phyloP scores from a whole-genome alignment of 2,329 filamentous ascomycete species.

The Apiospora rasikravindrae region DNA sequence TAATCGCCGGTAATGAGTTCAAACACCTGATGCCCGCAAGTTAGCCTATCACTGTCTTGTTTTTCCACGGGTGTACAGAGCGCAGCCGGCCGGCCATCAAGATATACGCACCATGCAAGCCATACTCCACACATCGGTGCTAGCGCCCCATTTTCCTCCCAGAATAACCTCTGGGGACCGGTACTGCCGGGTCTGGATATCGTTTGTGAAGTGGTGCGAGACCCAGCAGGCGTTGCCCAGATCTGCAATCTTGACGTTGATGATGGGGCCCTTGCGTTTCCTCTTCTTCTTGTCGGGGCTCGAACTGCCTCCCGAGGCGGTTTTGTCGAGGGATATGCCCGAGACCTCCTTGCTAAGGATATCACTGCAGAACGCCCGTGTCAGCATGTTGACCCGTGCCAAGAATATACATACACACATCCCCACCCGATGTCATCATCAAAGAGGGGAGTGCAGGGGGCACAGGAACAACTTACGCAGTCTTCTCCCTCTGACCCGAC shows the following conservation, averaged over 20 bases:
- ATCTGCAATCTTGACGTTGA: conserved; percentile 99
- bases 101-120: conserved; percentile 82
- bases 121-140: conserved; percentile 99
- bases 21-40: conserved; percentile 72
- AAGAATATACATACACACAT: conserved; percentile 8
- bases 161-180: conserved; percentile 96
- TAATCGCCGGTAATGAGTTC: conserved; percentile 98
- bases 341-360: conserved; percentile 91
- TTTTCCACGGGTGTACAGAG: not conserved
- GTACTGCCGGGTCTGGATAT: conserved; percentile 98
- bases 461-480: conserved; percentile 73
- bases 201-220: conserved; percentile 98
- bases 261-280: conserved; percentile 66
- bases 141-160: conserved; percentile 98
- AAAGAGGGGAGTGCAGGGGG: not conserved
- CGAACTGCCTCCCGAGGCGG: conserved; percentile 42
- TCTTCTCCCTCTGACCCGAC: conserved; percentile 88
- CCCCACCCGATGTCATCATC: not conserved
- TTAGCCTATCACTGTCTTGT: conserved; percentile 14
- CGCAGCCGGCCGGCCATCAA: not conserved
- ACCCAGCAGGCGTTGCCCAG: conserved; percentile 99
- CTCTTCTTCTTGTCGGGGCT: conserved; percentile 68
- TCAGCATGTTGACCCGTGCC: not conserved
- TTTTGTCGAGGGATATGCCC: conserved; percentile 89
- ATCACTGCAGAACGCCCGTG: conserved; percentile 60